These are phyloP conservation scores for Amaranthus cruentus DNA, from an alignment of 148 eudicot species.

Conservation along the genomic window DNA sequence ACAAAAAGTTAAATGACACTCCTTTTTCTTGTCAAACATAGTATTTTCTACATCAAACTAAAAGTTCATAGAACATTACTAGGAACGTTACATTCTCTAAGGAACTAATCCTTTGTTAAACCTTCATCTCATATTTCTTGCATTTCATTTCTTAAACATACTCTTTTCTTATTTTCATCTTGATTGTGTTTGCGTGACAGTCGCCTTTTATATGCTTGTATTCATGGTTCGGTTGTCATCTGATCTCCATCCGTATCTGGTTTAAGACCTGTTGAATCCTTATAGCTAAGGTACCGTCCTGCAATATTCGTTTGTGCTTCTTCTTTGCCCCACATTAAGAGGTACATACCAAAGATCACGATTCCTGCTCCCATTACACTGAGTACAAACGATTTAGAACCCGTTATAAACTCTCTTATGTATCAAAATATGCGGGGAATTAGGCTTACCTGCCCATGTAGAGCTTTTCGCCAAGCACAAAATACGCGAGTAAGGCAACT, in stretches of 20 bases:
- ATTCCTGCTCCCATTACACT: constrained; percentile 56
- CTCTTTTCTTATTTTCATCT: background rate
- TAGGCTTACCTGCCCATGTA: constrained; percentile 51
- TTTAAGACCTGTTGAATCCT: constrained; percentile 19
- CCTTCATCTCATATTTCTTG: background rate
- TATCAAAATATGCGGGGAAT: background rate
- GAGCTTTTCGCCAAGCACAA: constrained; percentile 61
- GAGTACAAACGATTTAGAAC: constrained; percentile 8
- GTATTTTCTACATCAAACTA: background rate
- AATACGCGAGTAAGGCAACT: constrained; percentile 57
- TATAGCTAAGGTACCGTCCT: constrained; percentile 17
- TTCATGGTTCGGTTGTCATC: constrained; percentile 3
- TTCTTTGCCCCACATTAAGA: constrained; percentile 73
- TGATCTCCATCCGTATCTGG: constrained; percentile 19
- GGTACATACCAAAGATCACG: constrained; percentile 55
- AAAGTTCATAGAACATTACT: background rate
- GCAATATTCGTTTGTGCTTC: constrained; percentile 28
- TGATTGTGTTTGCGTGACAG: constrained; percentile 1
- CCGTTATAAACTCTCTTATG: background rate
- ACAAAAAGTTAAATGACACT: no score
- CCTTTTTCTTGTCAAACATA: no score
- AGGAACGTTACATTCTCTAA: background rate
- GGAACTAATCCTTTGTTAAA: background rate
- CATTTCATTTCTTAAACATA: background rate
- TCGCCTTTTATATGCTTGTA: background rate